Evolutionary conservation across 495 filamentous ascomycete genomes (phyloP).

Genomic region (Aspergillus leporis): DNA sequence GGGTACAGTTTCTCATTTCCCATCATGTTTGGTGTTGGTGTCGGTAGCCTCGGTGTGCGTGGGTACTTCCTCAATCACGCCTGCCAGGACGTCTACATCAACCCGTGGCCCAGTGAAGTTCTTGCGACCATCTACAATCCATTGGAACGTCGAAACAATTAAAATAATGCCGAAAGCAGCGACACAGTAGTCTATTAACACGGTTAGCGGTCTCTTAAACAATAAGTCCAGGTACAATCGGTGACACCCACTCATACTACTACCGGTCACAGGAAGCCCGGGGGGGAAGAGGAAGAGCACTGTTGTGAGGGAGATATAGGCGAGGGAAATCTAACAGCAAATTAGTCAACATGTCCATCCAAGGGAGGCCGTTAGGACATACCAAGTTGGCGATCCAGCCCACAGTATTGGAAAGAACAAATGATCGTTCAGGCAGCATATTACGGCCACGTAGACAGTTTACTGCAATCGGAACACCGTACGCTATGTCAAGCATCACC

Average conservation of each 20-base stretch:
- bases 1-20: not conserved
- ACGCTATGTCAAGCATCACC: constrained; percentile 66
- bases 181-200: constrained; percentile 60
- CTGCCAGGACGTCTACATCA: constrained; percentile 46
- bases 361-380: constrained; percentile 3
- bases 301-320: constrained; percentile 66
- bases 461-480: constrained; percentile 68
- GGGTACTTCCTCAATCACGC: constrained; percentile 18
- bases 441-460: constrained; percentile 62
- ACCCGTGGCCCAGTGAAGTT: constrained; percentile 66
- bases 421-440: constrained; percentile 63
- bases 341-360: constrained; percentile 3
- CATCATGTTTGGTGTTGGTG: not conserved
- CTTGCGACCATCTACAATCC: constrained; percentile 72
- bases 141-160: constrained; percentile 63
- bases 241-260: constrained; percentile 65
- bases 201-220: constrained; percentile 13
- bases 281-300: constrained; percentile 79
- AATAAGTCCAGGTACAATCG: not conserved
- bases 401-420: constrained; percentile 56
- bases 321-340: constrained; percentile 56
- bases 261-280: constrained; percentile 60
- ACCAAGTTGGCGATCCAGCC: constrained; percentile 55
- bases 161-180: constrained; percentile 70
- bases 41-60: constrained; percentile 11